A percentile compares a stretch with the other conserved stretches of the same genome.
Conservation (phyloP, 352 stramenopile genomes). For the Phytophthora citricola region DNA sequence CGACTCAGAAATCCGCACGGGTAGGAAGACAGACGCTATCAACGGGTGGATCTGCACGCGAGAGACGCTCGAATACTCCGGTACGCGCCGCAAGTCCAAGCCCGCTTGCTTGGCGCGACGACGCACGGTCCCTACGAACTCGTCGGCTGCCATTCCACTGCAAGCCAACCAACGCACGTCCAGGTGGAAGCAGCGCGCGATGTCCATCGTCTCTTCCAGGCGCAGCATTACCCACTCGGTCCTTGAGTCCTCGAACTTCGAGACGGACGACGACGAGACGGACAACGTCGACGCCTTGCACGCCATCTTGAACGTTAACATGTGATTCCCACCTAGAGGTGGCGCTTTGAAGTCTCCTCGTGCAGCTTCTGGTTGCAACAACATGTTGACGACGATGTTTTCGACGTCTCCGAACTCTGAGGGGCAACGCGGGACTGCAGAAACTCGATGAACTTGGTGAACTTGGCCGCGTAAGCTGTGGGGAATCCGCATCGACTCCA, state of each 20-base stretch:
- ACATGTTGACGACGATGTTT: constrained; percentile 53
- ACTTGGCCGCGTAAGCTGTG: constrained; percentile 51
- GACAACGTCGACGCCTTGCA: constrained; percentile 35
- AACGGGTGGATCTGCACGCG: constrained; percentile 80
- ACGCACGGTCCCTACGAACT: constrained; percentile 72
- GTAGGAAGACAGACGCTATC: constrained; percentile 71
- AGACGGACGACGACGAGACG: constrained; percentile 14
- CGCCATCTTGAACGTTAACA: constrained; percentile 60
- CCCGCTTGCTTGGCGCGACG: constrained; percentile 72
- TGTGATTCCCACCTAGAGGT: constrained; percentile 28
- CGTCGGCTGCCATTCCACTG: constrained; percentile 74
- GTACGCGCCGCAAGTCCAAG: constrained; percentile 74
- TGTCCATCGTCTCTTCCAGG: constrained; percentile 66
- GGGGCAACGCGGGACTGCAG: constrained; percentile 60
- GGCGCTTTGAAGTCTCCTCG: constrained; percentile 6
- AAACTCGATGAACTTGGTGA: constrained; percentile 72
- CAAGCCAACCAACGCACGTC: constrained; percentile 85
- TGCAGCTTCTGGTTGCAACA: constrained; percentile 31
- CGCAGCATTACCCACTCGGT: constrained; percentile 81
- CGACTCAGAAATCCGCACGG: constrained; percentile 29
- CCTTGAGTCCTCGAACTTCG: constrained; percentile 50
- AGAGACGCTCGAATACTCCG: constrained; percentile 75
- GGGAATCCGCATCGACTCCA: constrained; percentile 10
- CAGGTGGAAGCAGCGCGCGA: constrained; percentile 68
- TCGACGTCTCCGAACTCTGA: constrained; percentile 60